Percentiles rank a stretch among this genome's conserved stretches.
These are phyloP conservation scores for Globisporangium mamillatum DNA, from an alignment of 352 stramenopile species.

Conservation along the genomic window DNA sequence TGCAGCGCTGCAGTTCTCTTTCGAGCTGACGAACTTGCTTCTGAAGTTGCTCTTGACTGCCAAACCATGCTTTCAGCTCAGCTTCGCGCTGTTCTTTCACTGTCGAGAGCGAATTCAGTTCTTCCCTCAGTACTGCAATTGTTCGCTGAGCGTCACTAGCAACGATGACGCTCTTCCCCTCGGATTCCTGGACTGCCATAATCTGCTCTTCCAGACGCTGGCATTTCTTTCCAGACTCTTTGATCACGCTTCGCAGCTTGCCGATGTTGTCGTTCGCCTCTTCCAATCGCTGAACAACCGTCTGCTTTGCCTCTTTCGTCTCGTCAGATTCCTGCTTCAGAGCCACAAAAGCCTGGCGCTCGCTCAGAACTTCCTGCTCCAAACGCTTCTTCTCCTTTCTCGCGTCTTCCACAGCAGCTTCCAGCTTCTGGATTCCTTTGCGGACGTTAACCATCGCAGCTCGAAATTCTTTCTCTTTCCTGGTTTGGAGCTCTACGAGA, in stretches of 20 bases:
- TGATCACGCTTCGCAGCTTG: slow-evolving; percentile 49
- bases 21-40: slow-evolving; percentile 27
- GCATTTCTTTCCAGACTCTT: slow-evolving; percentile 34
- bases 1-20: slow-evolving; percentile 25
- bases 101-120: slow-evolving; percentile 20
- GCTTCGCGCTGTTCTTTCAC: slow-evolving; percentile 28
- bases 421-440: slow-evolving; percentile 71
- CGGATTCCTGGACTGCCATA: slow-evolving; percentile 15
- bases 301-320: slow-evolving; percentile 38
- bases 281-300: slow-evolving; percentile 51
- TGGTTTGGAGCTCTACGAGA: slow-evolving; percentile 57
- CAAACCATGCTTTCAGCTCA: slow-evolving; percentile 28
- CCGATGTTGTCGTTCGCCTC: slow-evolving; percentile 72
- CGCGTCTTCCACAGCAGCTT: slow-evolving; percentile 41
- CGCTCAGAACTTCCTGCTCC: slow-evolving; percentile 48
- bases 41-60: slow-evolving; percentile 32
- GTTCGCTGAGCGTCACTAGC: background rate
- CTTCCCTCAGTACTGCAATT: slow-evolving; percentile 19
- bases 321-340: slow-evolving; percentile 58
- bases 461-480: slow-evolving; percentile 64
- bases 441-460: slow-evolving; percentile 72
- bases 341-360: slow-evolving; percentile 49
- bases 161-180: slow-evolving; percentile 18
- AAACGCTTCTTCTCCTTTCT: slow-evolving; percentile 46
- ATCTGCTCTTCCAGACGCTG: slow-evolving; percentile 31